Base-by-base conservation (phyloP, 2,329 filamentous ascomycete genomes). In the Zymoseptoria pseudotritici region DNA sequence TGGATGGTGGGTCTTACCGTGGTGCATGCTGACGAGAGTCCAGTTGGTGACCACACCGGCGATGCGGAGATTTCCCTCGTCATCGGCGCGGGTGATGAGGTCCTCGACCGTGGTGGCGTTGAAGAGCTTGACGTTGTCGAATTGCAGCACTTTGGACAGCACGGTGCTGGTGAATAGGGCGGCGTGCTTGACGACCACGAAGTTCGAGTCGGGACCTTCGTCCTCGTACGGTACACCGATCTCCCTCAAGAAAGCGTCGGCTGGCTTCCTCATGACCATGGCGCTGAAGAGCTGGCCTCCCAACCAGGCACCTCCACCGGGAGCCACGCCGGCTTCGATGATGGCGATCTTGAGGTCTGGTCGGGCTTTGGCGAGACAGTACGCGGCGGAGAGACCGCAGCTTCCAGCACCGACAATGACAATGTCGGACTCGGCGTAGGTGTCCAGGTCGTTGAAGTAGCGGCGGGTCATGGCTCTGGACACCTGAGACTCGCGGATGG, bases 41-140 rank as follows among this genome's bases (percentile, higher is more conserved):
- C 91, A 97, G 83, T 97, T 97, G 70, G 90, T 95, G 58, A 97
- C 92, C 1, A 96, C 91, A 1, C 91, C 91, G 8, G 90, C 89
- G 66, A 96, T 86, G 64, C 89, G 86, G 51, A 95, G 77, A 9
- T 79, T 78, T 20, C 79, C 78, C 24, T 69, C 60, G 49, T 75
- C 78, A 53, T 77, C 75, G 11, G 84, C 84, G 52, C 91, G 89
- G 20, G 91, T 96, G 76, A 97, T 93, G 64, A 97, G 80, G 71
- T 97, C 91, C 78, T 97, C 92, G 51, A 97, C 91, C 20, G 88
- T 83, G 42, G 92, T 96, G 46, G 91, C 91, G 74, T 97, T 97
- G 85, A 96, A 97, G 63, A 97, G 86, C 84, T 97, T 97, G 71
- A 96, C 84, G 76, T 97, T 96, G 64, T 90, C 89, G 79, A 95